Base-by-base conservation (phyloP, 2,329 filamentous ascomycete species). In the Trichoderma simmonsii region DNA sequence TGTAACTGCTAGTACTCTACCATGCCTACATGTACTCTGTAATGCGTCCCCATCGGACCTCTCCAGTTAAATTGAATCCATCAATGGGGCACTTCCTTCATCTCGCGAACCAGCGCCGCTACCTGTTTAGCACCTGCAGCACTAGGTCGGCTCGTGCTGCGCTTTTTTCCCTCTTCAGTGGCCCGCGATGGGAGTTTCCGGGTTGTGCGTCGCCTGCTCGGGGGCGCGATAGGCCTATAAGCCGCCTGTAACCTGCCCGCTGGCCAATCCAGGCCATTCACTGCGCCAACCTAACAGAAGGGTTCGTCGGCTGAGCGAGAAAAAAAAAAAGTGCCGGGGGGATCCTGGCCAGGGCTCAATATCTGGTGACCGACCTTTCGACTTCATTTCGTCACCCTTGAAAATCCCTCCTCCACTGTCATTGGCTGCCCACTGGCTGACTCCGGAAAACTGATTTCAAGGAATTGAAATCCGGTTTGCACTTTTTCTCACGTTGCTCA, bases 301-400 rank as follows among this genome's bases (percentile, higher is more conserved):
- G 60, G 65, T 72, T 68, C 66, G 59, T 39, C 24, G 30, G 18
- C 26, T 36, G 21, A 24, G 68, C 30, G 34, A 43, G 60, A 43
- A 43, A 62, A n/a, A 24, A 60, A 68, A 65, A 72, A 62, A 69
- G 66, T 65, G 67, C 71, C 60, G 34, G 67, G 71, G 54, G 34
- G 34, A 39, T 34, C 64, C 65, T 69, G 66, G 70, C 63, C 70
- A 65, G 70, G 66, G 43, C 60, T 48, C 60, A 59, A 60, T 64
- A 72, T 72, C 66, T 72, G 71, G 68, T 71, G 71, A 71, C 71
- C 61, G 51, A 48, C 72, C 69, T 73, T 64, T 71, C 63, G 68
- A 66, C 68, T 69, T 71, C 66, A 64, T 72, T 62, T 64, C 48
- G 51, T 71, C 68, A 71, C 72, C 72, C 72, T 72, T 71, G 72